Evolutionary conservation across 2,329 filamentous ascomycete species (phyloP).

Genomic region (Fusarium paranaense): DNA sequence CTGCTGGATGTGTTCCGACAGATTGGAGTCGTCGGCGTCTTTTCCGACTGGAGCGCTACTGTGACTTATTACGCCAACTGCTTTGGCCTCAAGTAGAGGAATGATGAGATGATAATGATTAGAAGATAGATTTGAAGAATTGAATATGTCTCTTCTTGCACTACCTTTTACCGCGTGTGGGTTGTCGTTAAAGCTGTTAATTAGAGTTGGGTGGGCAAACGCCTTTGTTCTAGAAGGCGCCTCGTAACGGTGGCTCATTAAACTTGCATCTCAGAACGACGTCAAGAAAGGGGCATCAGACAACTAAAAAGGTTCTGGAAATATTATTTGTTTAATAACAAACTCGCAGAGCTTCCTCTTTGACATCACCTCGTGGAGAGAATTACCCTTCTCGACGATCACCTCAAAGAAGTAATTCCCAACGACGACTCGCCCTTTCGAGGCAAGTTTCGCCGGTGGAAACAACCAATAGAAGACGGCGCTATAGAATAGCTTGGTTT

Average conservation of each 20-base stretch:
- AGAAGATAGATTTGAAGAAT: not conserved
- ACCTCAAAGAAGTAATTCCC: not conserved
- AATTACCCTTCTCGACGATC: constrained; percentile 1
- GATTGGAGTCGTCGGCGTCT: constrained; percentile 71
- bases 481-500: not conserved
- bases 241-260: not conserved
- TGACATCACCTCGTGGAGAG: not conserved
- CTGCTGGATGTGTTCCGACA: constrained; percentile 74
- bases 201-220: not conserved
- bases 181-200: not conserved
- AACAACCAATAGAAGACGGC: not conserved
- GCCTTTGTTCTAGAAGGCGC: not conserved
- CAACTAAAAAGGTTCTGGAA: not conserved
- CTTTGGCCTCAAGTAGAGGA: constrained; percentile 56
- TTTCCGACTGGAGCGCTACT: constrained; percentile 77
- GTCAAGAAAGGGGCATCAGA: not conserved
- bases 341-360: not conserved
- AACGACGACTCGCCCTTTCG: not conserved
- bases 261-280: not conserved
- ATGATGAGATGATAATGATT: not conserved
- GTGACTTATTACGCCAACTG: constrained; percentile 80
- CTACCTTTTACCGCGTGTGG: too few relatives aligned
- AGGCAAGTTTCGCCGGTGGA: not conserved
- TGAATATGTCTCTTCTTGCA: not conserved
- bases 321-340: not conserved